Percentiles rank a stretch among this genome's conserved stretches.
These are phyloP conservation scores for Astragalus glycyphyllos DNA, from an alignment of 306 rosid species.

Conservation along the genomic window DNA sequence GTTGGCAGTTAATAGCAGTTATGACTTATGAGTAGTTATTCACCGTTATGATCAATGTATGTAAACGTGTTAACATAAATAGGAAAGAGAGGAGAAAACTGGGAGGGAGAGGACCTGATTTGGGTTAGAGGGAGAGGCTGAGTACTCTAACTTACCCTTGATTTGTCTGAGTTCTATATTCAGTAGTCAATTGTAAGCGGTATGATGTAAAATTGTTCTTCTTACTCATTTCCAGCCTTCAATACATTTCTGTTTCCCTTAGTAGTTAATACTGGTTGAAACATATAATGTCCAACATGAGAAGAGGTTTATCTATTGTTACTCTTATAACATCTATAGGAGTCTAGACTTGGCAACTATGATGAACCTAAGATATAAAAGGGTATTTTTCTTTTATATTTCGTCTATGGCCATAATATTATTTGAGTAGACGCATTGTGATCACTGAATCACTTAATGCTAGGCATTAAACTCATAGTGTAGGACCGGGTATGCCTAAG, in stretches of 20 bases:
- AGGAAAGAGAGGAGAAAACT: background rate
- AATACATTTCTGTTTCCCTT: constrained; percentile 4
- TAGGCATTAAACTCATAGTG: constrained; percentile 11
- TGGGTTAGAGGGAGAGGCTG: background rate
- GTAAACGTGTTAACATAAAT: background rate
- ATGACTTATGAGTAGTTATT: background rate
- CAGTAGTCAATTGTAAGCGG: constrained; percentile 6
- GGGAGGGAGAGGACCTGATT: constrained; percentile 25
- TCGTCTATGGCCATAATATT: constrained; percentile 28
- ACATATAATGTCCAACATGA: background rate
- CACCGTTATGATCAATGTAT: background rate
- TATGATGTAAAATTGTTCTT: background rate
- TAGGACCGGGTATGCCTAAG: constrained; percentile 26
- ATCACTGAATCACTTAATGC: constrained; percentile 10
- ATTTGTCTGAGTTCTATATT: background rate
- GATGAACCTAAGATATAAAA: constrained; percentile 9
- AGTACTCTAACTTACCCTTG: constrained; percentile 14
- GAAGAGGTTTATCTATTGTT: constrained; percentile 17
- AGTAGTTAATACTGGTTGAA: background rate
- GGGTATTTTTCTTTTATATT: background rate
- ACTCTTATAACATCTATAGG: background rate
- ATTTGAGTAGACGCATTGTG: constrained; percentile 21
- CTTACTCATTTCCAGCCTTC: background rate
- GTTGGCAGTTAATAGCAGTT: background rate
- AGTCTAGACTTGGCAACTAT: constrained; percentile 30